Evolutionary conservation across 2,329 filamentous ascomycete genomes (phyloP), one percentile per base, ranked within the genome.

Genomic region (Cercospora beticola): DNA sequence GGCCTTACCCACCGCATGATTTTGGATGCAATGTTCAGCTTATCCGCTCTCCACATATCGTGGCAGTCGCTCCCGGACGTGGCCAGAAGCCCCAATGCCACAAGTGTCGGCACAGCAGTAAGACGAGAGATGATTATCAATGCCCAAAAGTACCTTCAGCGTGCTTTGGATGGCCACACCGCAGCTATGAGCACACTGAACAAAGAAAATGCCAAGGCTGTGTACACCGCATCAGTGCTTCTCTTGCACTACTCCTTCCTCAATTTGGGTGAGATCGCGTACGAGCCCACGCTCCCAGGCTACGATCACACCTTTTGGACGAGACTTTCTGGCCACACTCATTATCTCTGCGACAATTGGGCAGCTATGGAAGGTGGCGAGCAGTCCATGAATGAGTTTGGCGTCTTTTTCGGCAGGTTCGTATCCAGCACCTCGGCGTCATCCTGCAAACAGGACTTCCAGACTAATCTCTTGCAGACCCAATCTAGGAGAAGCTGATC

Each of bases 201-300:
- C 6, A 46, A 59, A 23, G 71, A 73, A 5, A 75, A 70, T 46
- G 65, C 71, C 36, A 70, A 74, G 40, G 72, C 72, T 9, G 68
- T 72, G 18, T 76, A 74, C 64, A 63, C 72, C 18, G 67, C 72
- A 12, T 75, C 74, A 2, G 66, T 73, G 14, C 68, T 75, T 5
- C 68, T 74, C 3, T 70, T 72, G 2, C 73, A 72, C 57, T 68
- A 73, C 43, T 71, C 73, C 4, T 70, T 75, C n/a, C 73, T 75
- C 61, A 70, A 65, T 3, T 63, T 76, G 12, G 68, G 72, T 12
- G 74, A 74, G 40, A 54, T 67, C 10, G 68, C 72, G 30, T 66
- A 70, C 16, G 68, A 72, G 43, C 16, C 68, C 28, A 70, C 65
- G 9, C 56, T 72, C 18, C 71, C 69, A 8, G 66, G 69, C 5